Evolutionary conservation across 2,329 filamentous ascomycete species (phyloP), one percentile per base, ranked within the genome.

Genomic region (Microdochium trichocladiopsis): DNA sequence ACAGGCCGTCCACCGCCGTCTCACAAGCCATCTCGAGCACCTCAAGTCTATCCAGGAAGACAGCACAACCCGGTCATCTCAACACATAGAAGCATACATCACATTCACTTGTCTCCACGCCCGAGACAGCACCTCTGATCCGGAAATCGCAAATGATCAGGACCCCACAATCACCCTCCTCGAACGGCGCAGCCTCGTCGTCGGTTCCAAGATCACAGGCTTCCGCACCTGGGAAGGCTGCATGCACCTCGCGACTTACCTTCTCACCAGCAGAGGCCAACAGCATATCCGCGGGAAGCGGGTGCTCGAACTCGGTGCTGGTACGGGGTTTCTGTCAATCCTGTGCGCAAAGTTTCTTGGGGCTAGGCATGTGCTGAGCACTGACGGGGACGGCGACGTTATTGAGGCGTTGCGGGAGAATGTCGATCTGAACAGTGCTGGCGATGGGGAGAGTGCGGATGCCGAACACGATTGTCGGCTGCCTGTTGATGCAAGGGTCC

Each of bases 191-290:
- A 69, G 78, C 63, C 61, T 82, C 21, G 72, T 83, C 49, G 76
- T 74, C 12, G 76, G 79, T 4, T 79, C 78, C 5, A 78, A 80
- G 10, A 85, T 80, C 2, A 87, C 84, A 0, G 85, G 85, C 0
- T 79, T 84, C 49, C 76, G 84, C 36, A 88, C 85, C 2, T 88
- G 85, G 85, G 84, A 87, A 66, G 84, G 82, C 4, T 80, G 84
- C 6, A 69, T 88, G 3, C 79, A 86, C 58, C 75, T 88, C 2
- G 83, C 76, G 10, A 75, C 78, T 2, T 87, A 81, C 61, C 72
- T 88, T 2, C 66, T 75, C 14, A 73, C 64, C 4, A 60, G 68
- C 4, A 48, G 61, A 11, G 79, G 79, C n/a, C 67, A 65, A 43
- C 55, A 62, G 2, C 41, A 45, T 22, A 65, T 87, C 18, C 60